Evolutionary conservation across 1,139 yeast species (phyloP), one percentile per base, ranked within the genome.

Genomic region (Suhomyces wounanorum): DNA sequence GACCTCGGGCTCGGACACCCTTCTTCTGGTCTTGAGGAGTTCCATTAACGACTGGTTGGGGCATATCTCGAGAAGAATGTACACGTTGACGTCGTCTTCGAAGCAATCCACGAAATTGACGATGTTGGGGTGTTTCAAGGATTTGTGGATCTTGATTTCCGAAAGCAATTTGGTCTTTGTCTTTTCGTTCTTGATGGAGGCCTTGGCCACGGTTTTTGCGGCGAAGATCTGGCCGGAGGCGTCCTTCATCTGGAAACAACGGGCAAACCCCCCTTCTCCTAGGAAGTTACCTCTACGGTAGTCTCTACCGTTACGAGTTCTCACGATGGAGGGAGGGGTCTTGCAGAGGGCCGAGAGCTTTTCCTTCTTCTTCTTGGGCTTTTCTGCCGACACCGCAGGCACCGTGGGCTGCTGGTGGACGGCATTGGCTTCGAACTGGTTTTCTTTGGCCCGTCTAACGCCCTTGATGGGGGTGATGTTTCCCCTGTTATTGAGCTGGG

Each of bases 231-330:
- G 83, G 37, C 98, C 98, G 55, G 82, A 77, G 55, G 92, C 87
- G 67, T 90, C 96, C 66, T 88, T 89, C 79, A 95, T 95, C 69
- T 94, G 97, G 73, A 95, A 95, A 68, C 99, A 95, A 66, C 99
- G 84, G 17, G 99, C 99, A 76, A 95, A 95, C 0, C 99, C 99
- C 52, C 99, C 99, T 74, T 91, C 99, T 31, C 99, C 99, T 38
- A 95, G 76, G 60, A 92, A 91, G 53, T 79, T 80, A 2, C 98
- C 98, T 66, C 99, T 83, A 61, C 89, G 89, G 69, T 89, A 94
- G 62, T 91, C 96, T 64, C 89, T 81, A 49, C 97, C 96, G 56
- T 82, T 79, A 72, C 94, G 82, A 41, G 96, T 90, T 61, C 94
- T 82, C 60, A 94, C 95, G 55, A 90, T 82, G 16, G 96, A 87